phyloP scores from a whole-genome alignment of 1,139 yeast genomes.

The Magnusiomyces clavatus region DNA sequence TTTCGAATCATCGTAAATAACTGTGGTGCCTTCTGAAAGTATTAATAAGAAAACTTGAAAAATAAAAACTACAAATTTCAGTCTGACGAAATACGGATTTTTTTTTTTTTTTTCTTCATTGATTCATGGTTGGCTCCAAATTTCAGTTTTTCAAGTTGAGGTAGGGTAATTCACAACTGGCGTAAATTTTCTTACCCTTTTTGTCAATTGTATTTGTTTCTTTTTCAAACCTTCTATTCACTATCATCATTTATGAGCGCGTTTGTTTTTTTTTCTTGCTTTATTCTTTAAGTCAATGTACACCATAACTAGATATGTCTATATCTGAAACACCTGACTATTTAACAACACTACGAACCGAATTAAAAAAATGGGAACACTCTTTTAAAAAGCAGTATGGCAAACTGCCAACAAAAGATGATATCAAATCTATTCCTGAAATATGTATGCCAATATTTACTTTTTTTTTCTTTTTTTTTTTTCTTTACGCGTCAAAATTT shows the following conservation, averaged over 20 bases:
- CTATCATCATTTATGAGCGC: too few species aligned
- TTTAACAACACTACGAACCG: slow-evolving; percentile 26
- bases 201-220: not conserved
- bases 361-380: slow-evolving; percentile 61
- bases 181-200: not conserved
- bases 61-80: too few species aligned
- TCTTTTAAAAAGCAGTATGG: slow-evolving; percentile 38
- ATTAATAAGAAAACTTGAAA: not conserved
- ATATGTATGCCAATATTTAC: too few species aligned
- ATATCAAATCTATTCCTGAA: slow-evolving; percentile 42
- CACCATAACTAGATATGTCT: not conserved
- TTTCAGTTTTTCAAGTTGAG: not conserved
- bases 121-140: not conserved
- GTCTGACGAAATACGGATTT: too few species aligned
- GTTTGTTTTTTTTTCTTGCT: too few species aligned
- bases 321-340: not conserved
- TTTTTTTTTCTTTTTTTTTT: not conserved
- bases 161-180: not conserved
- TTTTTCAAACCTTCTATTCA: not conserved
- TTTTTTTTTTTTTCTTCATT: not conserved
- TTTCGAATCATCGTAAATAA: too few species aligned
- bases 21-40: too few species aligned
- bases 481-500: not conserved
- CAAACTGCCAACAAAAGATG: slow-evolving; percentile 46
- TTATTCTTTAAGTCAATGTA: not conserved